These are phyloP conservation scores for Pharus latifolius DNA, from an alignment of 176 grass and related monocot species.

Conservation along the genomic window DNA sequence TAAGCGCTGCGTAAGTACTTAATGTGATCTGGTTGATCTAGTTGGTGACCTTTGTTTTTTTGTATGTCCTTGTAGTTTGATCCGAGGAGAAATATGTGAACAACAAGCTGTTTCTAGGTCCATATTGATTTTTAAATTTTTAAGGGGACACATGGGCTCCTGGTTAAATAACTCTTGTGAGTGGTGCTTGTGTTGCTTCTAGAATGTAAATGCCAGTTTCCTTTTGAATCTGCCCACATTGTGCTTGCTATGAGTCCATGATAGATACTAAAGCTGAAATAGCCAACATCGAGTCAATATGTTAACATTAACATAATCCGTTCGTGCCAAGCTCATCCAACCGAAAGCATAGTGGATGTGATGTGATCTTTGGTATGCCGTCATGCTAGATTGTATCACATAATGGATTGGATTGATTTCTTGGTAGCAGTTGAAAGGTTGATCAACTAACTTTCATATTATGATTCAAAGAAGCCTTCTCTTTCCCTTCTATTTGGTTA, in stretches of 20 bases:
- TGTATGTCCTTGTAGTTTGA: background rate
- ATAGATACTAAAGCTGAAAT: background rate
- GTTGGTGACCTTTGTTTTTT: conserved; percentile 14
- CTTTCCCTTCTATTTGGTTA: background rate
- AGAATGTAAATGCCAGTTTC: conserved; percentile 8
- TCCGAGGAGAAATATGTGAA: background rate
- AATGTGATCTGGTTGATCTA: background rate
- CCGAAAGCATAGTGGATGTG: background rate
- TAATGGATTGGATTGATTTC: background rate
- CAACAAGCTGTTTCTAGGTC: background rate
- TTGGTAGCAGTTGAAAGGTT: background rate
- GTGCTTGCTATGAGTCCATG: background rate
- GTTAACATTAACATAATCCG: background rate
- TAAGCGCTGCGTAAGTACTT: background rate
- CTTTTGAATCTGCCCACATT: background rate
- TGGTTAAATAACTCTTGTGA: background rate
- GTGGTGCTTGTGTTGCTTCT: background rate
- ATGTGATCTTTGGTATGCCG: background rate
- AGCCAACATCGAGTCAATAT: background rate
- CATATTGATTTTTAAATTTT: background rate
- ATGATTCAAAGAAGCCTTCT: background rate
- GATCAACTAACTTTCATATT: background rate
- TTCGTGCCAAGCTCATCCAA: background rate
- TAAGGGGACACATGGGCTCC: conserved; percentile 1
- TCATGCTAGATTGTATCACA: background rate